Conservation (phyloP, 2,329 filamentous ascomycete species). For the Monosporascus sp. region DNA sequence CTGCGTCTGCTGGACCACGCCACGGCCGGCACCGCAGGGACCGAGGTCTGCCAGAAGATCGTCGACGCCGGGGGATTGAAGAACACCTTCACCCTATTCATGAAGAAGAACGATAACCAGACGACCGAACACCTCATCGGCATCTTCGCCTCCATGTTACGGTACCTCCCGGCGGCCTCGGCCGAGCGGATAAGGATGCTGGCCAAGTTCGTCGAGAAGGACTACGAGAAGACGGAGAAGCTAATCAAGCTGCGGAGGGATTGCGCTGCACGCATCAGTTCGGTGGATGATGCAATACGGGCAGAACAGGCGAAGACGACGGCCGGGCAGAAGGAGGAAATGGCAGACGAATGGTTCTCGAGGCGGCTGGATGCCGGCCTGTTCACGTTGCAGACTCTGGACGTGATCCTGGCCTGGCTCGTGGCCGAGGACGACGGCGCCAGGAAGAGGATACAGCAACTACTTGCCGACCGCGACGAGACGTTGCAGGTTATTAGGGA, state of each 20-base stretch:
- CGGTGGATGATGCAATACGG: slow-evolving; percentile 58
- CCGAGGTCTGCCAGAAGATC: slow-evolving; percentile 65
- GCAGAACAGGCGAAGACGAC: slow-evolving; percentile 48
- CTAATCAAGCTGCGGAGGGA: slow-evolving; percentile 67
- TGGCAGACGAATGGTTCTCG: slow-evolving; percentile 68
- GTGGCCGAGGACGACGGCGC: slow-evolving; percentile 82
- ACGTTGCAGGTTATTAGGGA: slow-evolving; percentile 55
- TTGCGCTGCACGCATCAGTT: slow-evolving; percentile 58
- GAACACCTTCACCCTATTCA: slow-evolving; percentile 79
- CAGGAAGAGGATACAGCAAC: slow-evolving; percentile 53
- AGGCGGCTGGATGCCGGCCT: slow-evolving; percentile 77
- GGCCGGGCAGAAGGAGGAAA: slow-evolving; percentile 55
- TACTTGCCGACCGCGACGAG: slow-evolving; percentile 66
- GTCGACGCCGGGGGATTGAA: slow-evolving; percentile 84
- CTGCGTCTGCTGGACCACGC: slow-evolving; percentile 83
- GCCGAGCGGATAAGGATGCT: slow-evolving; percentile 74
- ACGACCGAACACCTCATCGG: slow-evolving; percentile 76
- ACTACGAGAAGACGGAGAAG: slow-evolving; percentile 78
- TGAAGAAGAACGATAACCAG: slow-evolving; percentile 69
- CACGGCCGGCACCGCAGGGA: slow-evolving; percentile 38
- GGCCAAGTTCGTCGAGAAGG: slow-evolving; percentile 92
- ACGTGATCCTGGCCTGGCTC: slow-evolving; percentile 85
- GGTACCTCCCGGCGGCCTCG: slow-evolving; percentile 71
- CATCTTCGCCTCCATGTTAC: slow-evolving; percentile 78
- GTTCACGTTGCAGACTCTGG: slow-evolving; percentile 76